A percentile compares a stretch with the other conserved stretches of the same genome.
phyloP scores from a whole-genome alignment of 306 rosid genomes.

The Mimosa pudica region DNA sequence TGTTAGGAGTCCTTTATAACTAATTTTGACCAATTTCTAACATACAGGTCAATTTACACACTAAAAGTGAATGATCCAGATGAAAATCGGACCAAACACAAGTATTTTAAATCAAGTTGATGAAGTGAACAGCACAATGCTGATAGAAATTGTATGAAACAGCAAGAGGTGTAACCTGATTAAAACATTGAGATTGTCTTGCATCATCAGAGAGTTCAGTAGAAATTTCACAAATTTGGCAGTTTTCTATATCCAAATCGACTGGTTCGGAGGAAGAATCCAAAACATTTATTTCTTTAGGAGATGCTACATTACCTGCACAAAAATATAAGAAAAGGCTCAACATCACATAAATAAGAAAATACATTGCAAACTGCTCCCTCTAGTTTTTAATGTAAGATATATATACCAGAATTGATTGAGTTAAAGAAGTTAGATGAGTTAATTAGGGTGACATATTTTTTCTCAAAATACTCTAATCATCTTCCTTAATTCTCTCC shows the following conservation, averaged over 20 bases:
- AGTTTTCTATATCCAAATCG: slow-evolving; percentile 40
- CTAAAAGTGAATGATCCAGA: slow-evolving; percentile 20
- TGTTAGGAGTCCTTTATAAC: not conserved
- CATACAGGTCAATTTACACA: not conserved
- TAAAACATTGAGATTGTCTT: slow-evolving; percentile 41
- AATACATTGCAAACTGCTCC: not conserved
- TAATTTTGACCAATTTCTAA: slow-evolving; percentile 8
- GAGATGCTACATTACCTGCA: slow-evolving; percentile 55
- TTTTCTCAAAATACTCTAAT: too few relatives aligned
- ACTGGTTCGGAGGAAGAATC: slow-evolving; percentile 52
- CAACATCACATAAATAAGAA: slow-evolving; percentile 28
- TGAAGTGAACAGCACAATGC: not conserved
- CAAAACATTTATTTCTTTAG: slow-evolving; percentile 41
- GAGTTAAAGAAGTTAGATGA: too few relatives aligned
- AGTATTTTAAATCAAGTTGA: not conserved
- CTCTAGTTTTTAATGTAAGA: too few relatives aligned
- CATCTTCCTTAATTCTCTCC: too few relatives aligned
- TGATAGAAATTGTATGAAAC: slow-evolving; percentile 1
- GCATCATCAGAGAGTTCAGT: slow-evolving; percentile 42
- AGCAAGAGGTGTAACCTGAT: slow-evolving; percentile 55
- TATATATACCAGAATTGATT: too few relatives aligned
- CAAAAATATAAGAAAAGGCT: slow-evolving; percentile 31
- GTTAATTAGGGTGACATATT: too few relatives aligned
- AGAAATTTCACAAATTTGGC: slow-evolving; percentile 44
- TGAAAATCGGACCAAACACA: slow-evolving; percentile 2